Evolutionary conservation across 2,329 filamentous ascomycete genomes (phyloP), one percentile per base, ranked within the genome.

Genomic region (Penicillium sp.): DNA sequence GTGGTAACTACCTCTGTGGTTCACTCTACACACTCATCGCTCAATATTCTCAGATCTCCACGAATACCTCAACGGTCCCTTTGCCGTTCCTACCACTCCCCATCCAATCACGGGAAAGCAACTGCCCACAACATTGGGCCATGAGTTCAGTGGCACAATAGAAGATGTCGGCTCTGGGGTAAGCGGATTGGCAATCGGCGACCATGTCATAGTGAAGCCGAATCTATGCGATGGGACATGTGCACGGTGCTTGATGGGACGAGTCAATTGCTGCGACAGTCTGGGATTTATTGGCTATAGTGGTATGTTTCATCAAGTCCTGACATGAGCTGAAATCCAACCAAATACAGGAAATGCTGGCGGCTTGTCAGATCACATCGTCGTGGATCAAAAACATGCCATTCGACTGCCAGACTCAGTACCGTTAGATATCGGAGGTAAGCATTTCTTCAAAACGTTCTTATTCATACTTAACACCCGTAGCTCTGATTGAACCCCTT

Each of bases 141-240:
- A 84, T 52, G 80, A 84, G 53, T 79, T 83, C 57, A 75, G 71
- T 3, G 80, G 79, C 8, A 69, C 71, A 2, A 65, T 84, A 20
- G 67, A 71, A 8, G 75, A 80, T 47, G 61, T 82, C n/a, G 79
- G 79, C 0, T 51, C 64, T 0, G 68, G 62, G 1, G 71, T 78
- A 3, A 50, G 48, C 13, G 38, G 42, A 51, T 61, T 81, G 32
- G 63, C 69, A 29, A 55, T 73, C 1, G 79, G 79, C 1, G 73
- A 82, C 44, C 62, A 68, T 12, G 77, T 80, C 12, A 75, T 71
- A 4, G 67, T 82, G 3, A 75, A 78, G 45, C 80, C 80, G 2
- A 79, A 73, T 8, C 67, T 82, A 32, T 75, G 67, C 41, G 80
- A 79, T 55, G 67, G 70, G 2, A 62, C 62, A 3, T 84, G 80